Conservation (phyloP, 164 flowering plant genomes). For the Vitis rupestris region DNA sequence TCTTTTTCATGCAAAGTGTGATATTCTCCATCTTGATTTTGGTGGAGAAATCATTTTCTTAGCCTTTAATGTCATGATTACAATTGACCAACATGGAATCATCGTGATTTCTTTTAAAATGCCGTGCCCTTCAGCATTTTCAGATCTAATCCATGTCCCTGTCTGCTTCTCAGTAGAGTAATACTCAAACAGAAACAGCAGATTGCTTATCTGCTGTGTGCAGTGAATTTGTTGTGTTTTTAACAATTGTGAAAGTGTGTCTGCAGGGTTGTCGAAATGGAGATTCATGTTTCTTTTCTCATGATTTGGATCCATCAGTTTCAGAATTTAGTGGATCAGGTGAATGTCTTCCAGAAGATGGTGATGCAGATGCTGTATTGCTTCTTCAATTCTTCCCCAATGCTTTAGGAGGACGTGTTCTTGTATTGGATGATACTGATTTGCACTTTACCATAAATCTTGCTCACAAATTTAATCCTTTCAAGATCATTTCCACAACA, state of each 20-base stretch:
- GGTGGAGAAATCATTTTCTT: no score
- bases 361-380: constrained; percentile 28
- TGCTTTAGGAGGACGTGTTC: constrained; percentile 47
- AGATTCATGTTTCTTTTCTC: constrained; percentile 71
- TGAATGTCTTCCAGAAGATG: constrained; percentile 62
- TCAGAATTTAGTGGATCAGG: constrained; percentile 22
- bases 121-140: neutral
- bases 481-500: constrained; percentile 60
- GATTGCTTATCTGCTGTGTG: neutral
- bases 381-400: constrained; percentile 50
- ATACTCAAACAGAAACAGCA: no score
- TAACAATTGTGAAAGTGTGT: constrained; percentile 14
- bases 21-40: no score
- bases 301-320: constrained; percentile 35
- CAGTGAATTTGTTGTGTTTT: neutral
- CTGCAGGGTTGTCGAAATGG: constrained; percentile 95
- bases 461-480: constrained; percentile 40
- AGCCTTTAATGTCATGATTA: neutral
- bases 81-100: no score
- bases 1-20: no score
- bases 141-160: no score
- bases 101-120: neutral
- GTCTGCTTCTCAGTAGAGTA: no score
- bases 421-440: constrained; percentile 68
- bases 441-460: constrained; percentile 56